These are phyloP conservation scores for Gossypium herbaceum DNA, from an alignment of 345 rosid genomes.

Conservation along the genomic window DNA sequence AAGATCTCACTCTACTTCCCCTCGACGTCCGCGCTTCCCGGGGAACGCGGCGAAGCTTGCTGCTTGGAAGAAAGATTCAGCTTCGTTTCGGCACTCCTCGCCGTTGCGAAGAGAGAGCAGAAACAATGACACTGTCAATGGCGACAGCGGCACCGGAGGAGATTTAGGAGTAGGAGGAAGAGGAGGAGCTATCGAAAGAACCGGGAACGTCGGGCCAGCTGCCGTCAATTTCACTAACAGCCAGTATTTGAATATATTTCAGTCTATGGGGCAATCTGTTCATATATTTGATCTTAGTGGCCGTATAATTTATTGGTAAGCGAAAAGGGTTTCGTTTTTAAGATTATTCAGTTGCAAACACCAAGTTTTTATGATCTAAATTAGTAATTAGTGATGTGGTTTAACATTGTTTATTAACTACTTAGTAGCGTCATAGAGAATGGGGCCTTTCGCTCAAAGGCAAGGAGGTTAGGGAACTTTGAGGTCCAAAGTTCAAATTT, in stretches of 20 bases:
- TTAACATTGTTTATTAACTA: neutral
- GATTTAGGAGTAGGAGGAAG: neutral
- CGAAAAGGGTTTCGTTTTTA: neutral
- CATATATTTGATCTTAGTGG: slow-evolving; percentile 62
- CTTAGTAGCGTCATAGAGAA: no score
- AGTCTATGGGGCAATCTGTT: slow-evolving; percentile 91
- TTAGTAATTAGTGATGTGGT: neutral
- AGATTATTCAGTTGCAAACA: neutral
- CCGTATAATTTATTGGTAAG: slow-evolving; percentile 82
- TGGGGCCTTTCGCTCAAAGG: no score
- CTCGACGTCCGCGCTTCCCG: slow-evolving; percentile 43
- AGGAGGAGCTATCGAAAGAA: slow-evolving; percentile 16
- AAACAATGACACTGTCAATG: slow-evolving; percentile 27
- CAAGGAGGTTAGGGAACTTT: no score
- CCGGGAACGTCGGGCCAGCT: slow-evolving; percentile 44
- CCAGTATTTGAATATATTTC: slow-evolving; percentile 82
- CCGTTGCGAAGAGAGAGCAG: slow-evolving; percentile 81
- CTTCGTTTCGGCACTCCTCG: slow-evolving; percentile 71
- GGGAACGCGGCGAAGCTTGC: slow-evolving; percentile 20
- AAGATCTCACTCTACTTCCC: slow-evolving; percentile 87
- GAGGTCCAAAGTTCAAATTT: no score
- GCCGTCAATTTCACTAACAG: slow-evolving; percentile 55
- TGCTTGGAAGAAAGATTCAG: slow-evolving; percentile 55
- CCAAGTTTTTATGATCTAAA: neutral
- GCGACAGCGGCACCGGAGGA: slow-evolving; percentile 11